Evolutionary conservation across 768 basidiomycete genomes (phyloP).

Genomic region (Kwoniella pini): DNA sequence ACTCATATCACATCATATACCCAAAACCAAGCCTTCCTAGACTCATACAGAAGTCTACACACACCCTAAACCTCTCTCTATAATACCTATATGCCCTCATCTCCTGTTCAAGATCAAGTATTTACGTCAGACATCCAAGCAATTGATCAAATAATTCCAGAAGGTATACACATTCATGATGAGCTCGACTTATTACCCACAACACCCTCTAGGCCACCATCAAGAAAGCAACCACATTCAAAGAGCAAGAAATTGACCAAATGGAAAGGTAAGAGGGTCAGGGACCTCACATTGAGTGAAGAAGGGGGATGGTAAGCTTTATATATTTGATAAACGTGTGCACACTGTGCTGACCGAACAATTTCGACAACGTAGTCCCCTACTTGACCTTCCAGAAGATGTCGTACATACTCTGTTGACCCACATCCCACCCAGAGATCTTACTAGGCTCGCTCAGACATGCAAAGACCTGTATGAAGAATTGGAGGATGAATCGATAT

Average conservation of each 20-base stretch:
- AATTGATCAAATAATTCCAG: conserved; percentile 3
- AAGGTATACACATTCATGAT: conserved; percentile 16
- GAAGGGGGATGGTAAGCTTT: conserved; percentile 21
- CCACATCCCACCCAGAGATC: conserved; percentile 32
- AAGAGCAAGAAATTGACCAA: conserved; percentile 12
- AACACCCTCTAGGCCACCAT: neutral
- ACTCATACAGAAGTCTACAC: neutral
- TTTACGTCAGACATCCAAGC: neutral
- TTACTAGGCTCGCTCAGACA: conserved; percentile 28
- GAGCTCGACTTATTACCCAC: conserved; percentile 16
- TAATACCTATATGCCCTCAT: conserved; percentile 1
- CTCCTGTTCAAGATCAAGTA: neutral
- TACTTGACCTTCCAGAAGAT: conserved; percentile 38
- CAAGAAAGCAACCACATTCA: conserved; percentile 1
- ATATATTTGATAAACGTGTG: neutral
- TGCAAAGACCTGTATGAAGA: conserved; percentile 32
- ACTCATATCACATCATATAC: too few species aligned
- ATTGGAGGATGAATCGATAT: conserved; percentile 43
- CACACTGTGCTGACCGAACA: neutral
- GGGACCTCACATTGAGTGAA: neutral
- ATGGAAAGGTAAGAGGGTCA: conserved; percentile 23
- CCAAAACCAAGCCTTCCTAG: neutral
- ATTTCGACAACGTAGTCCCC: conserved; percentile 18
- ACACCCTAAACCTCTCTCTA: neutral
- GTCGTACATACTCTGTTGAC: conserved; percentile 30